Base-by-base conservation (phyloP, 2,329 filamentous ascomycete genomes). In the Pseudocercospora fijiensis region DNA sequence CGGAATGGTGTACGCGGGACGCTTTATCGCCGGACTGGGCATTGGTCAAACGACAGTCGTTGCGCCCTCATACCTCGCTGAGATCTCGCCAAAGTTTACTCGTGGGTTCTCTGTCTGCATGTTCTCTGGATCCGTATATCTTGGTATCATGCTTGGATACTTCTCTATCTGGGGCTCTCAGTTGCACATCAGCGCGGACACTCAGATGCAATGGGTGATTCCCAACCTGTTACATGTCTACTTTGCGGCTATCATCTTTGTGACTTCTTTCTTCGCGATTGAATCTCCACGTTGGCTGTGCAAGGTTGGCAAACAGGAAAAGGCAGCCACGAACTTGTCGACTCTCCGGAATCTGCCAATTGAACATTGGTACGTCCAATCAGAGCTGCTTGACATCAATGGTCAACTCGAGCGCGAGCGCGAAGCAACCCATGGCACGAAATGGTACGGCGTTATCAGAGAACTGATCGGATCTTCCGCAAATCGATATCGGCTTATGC, bases 191-290 rank as follows among this genome's bases (percentile, higher is more conserved):
- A 80, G 80, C 18, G 73, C 79, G 49, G 74, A 63, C 4, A 67
- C 68, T 11, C 61, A 72, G 24, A 76, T 62, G 79, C 79, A n/a
- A 72, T 82, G 84, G 84, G 82, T 89, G 49, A 84, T 91, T 0
- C 90, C 90, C 0, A 91, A 89, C 47, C 87, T 86, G 69, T 80
- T 93, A 62, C 90, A 94, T 74, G 81, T 94, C 75, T 92, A 92
- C 72, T 92, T 93, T 72, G 87, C 90, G 1, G 85, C 85, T 4
- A 77, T 93, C 65, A 91, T 92, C 73, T 84, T 90, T 72, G 70
- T 86, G 61, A 81, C 92, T 13, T 90, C 86, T 10, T 88, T 75
- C 63, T 68, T 74, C 61, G 70, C 71, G 4, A 67, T 72, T 62
- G 74, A 76, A 56, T 70, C 66, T 20, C 75, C 75, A 3, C 68